These are phyloP conservation scores for Prunella vulgaris DNA, from an alignment of 257 asterid genomes.

Conservation along the genomic window DNA sequence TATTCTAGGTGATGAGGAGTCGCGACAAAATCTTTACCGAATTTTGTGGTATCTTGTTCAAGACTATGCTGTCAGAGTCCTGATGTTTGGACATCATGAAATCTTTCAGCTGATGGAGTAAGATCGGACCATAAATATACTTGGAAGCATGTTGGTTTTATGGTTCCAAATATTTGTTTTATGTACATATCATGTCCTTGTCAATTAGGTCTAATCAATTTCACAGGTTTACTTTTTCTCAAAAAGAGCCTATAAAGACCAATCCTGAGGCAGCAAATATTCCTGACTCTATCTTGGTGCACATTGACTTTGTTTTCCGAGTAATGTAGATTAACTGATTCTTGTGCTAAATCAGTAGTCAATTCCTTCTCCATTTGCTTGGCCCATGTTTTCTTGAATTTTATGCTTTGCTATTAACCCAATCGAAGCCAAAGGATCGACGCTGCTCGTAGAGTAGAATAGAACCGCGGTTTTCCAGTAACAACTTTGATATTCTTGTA, in stretches of 20 bases:
- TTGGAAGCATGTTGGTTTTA: slow-evolving; percentile 13
- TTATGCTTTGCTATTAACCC: neutral
- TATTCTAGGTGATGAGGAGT: slow-evolving; percentile 1
- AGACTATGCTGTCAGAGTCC: slow-evolving; percentile 19
- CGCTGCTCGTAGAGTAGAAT: neutral
- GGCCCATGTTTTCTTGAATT: neutral
- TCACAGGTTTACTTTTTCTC: slow-evolving; percentile 2
- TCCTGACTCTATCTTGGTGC: neutral
- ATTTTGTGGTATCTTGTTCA: slow-evolving; percentile 16
- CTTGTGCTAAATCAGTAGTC: neutral
- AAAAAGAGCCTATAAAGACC: slow-evolving; percentile 14
- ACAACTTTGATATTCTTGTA: neutral
- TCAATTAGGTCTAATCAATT: slow-evolving; percentile 16
- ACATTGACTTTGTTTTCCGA: neutral
- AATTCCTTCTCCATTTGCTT: neutral
- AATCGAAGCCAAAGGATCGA: neutral
- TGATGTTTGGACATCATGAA: neutral
- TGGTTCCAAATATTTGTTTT: slow-evolving; percentile 9
- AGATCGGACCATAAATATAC: slow-evolving; percentile 14
- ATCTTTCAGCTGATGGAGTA: slow-evolving; percentile 16
- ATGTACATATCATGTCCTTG: slow-evolving; percentile 20
- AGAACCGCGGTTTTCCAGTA: neutral
- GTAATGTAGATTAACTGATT: neutral
- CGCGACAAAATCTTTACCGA: too few relatives aligned
- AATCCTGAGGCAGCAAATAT: slow-evolving; percentile 1